phyloP scores from a whole-genome alignment of 2,329 filamentous ascomycete species.

The Talaromyces sp. region DNA sequence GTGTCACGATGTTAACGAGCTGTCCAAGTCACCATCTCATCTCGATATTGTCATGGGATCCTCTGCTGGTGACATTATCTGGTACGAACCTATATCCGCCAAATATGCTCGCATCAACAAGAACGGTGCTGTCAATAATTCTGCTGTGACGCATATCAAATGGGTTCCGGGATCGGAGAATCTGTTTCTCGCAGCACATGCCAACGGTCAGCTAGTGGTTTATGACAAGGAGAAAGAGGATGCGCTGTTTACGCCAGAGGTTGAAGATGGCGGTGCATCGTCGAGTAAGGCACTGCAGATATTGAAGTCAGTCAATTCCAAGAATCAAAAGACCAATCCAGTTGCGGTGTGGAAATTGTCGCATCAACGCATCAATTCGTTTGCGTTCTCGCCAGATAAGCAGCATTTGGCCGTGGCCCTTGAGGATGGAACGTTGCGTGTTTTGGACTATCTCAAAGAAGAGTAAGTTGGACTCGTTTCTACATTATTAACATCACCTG shows the following conservation, averaged over 20 bases:
- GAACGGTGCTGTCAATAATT: slow-evolving; percentile 85
- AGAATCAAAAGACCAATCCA: slow-evolving; percentile 89
- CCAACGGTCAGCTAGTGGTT: slow-evolving; percentile 84
- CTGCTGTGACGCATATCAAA: slow-evolving; percentile 78
- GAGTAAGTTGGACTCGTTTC: slow-evolving; percentile 51
- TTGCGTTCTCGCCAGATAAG: slow-evolving; percentile 87
- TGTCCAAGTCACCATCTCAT: slow-evolving; percentile 75
- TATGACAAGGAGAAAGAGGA: slow-evolving; percentile 99
- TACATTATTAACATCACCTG: neutral
- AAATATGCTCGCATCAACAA: slow-evolving; percentile 96
- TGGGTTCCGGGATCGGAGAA: slow-evolving; percentile 96
- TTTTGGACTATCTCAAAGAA: slow-evolving; percentile 90
- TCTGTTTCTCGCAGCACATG: slow-evolving; percentile 84
- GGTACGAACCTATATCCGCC: slow-evolving; percentile 96
- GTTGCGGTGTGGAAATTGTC: slow-evolving; percentile 90
- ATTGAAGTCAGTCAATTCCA: slow-evolving; percentile 87
- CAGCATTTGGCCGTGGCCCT: slow-evolving; percentile 84
- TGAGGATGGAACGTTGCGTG: slow-evolving; percentile 82
- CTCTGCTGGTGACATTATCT: slow-evolving; percentile 93
- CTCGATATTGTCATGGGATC: slow-evolving; percentile 94
- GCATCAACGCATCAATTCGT: slow-evolving; percentile 83
- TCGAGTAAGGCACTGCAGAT: slow-evolving; percentile 57
- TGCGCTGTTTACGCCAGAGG: slow-evolving; percentile 70
- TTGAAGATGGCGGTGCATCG: slow-evolving; percentile 26
- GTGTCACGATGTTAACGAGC: slow-evolving; percentile 84